Evolutionary conservation across 768 basidiomycete species (phyloP), one percentile per base, ranked within the genome.

Genomic region (Mycena maculata): DNA sequence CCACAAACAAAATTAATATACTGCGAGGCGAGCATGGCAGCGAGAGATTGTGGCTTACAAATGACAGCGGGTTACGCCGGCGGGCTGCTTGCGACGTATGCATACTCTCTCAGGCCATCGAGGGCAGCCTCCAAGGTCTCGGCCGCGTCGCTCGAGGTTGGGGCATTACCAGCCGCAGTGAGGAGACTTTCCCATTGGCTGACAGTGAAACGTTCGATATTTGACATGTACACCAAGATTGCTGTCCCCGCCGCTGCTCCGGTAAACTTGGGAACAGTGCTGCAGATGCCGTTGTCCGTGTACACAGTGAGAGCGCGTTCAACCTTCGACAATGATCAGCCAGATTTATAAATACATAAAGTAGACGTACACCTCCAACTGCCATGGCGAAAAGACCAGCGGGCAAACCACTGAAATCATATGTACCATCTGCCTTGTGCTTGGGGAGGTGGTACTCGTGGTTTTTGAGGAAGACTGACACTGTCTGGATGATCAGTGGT

Each of bases 1-100:
- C 42, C 33, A 36, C n/a, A n/a, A n/a, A n/a, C n/a, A n/a, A n/a
- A 13, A 36, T 36, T 36, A 36, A 36, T 36, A 36, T 36, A 36
- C 33, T 36, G 33, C 13, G 33, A 36, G 33, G 33, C 13, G 33
- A 36, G 33, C 33, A 36, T 36, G 33, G 33, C 33, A 36, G 33
- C 33, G 33, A 36, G 33, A 36, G 13, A 36, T 36, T n/a, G 33
- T 6, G 33, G 33, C 33, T 36, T 36, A 36, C 33, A 36, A 36
- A 36, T 36, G 6, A 36, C 33, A 36, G 33, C 33, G 33, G 33
- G 33, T 13, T 36, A 36, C 33, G 33, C 33, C 33, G 33, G 33
- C 25, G 55, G 55, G 45, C 57, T 59, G 57, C 57, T 59, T 22
- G 42, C 42, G 4, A 48, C n/a, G 18, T 59, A 59, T 30, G 25